Percentiles rank a stretch among this genome's conserved stretches.
Conservation (phyloP, 2,329 filamentous ascomycete species). For the Ramularia endophylla region DNA sequence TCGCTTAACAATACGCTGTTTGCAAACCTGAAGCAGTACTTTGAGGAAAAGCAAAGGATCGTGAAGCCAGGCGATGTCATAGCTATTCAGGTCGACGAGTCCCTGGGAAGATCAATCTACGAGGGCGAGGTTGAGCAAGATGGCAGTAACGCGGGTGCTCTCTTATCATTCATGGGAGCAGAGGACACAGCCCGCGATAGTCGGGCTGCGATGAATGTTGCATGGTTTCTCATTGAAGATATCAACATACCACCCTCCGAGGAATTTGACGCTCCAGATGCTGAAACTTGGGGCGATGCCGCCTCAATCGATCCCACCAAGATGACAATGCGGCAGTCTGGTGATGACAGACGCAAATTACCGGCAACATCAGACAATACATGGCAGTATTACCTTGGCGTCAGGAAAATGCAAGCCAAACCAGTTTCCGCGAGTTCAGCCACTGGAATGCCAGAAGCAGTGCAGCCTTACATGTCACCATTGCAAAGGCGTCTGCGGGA, state of each 20-base stretch:
- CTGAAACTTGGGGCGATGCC: slow-evolving; percentile 76
- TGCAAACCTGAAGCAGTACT: slow-evolving; percentile 79
- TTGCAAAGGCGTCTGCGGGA: slow-evolving; percentile 65
- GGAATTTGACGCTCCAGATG: slow-evolving; percentile 53
- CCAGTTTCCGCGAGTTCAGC: slow-evolving; percentile 33
- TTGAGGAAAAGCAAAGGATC: slow-evolving; percentile 74
- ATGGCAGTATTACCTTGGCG: slow-evolving; percentile 85
- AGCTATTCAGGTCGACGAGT: slow-evolving; percentile 81
- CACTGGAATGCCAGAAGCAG: slow-evolving; percentile 30
- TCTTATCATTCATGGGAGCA: slow-evolving; percentile 21
- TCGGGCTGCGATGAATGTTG: slow-evolving; percentile 46
- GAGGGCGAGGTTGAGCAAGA: slow-evolving; percentile 66
- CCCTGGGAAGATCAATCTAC: slow-evolving; percentile 74
- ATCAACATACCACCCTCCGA: slow-evolving; percentile 47
- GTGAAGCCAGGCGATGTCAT: slow-evolving; percentile 84
- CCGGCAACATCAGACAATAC: slow-evolving; percentile 69
- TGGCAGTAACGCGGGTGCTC: slow-evolving; percentile 48
- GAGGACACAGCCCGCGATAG: slow-evolving; percentile 50
- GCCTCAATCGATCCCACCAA: slow-evolving; percentile 79
- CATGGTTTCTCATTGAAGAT: slow-evolving; percentile 88
- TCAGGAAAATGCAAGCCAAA: slow-evolving; percentile 60
- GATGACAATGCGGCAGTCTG: slow-evolving; percentile 87
- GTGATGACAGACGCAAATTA: slow-evolving; percentile 74
- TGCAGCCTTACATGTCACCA: slow-evolving; percentile 39
- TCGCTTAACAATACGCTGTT: slow-evolving; percentile 80